Evolutionary conservation across 768 basidiomycete genomes (phyloP).

Genomic region (Panellus pusillus): DNA sequence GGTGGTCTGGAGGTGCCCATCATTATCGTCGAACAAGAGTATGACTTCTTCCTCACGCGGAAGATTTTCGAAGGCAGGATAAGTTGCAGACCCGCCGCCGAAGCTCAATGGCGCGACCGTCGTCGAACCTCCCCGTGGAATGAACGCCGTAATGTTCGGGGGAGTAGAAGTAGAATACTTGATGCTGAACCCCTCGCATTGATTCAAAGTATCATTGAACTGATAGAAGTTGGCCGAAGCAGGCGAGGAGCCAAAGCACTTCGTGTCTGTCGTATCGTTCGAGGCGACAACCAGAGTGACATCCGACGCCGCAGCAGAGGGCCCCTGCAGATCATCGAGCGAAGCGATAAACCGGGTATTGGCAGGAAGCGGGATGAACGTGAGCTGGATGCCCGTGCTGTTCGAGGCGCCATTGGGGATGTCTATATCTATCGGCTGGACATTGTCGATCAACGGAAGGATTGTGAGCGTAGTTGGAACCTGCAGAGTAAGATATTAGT

Average conservation of each 20-base stretch:
- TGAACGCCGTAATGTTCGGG: constrained; percentile 40
- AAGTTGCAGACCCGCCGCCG: constrained; percentile 33
- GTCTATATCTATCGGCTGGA: constrained; percentile 47
- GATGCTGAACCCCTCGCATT: constrained; percentile 53
- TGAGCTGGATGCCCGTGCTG: constrained; percentile 42
- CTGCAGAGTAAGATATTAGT: no score
- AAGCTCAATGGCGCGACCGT: constrained; percentile 29
- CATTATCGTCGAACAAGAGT: constrained; percentile 44
- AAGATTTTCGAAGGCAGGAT: constrained; percentile 36
- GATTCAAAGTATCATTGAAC: constrained; percentile 34
- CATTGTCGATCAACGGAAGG: constrained; percentile 46
- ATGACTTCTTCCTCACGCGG: constrained; percentile 37
- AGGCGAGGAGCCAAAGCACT: constrained; percentile 5
- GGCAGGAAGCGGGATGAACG: constrained; percentile 52
- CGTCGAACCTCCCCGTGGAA: constrained; percentile 34
- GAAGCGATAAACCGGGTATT: constrained; percentile 55
- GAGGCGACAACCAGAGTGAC: constrained; percentile 45
- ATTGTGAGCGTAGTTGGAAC: constrained; percentile 48
- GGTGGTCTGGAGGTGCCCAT: constrained; percentile 40
- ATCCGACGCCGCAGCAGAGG: constrained; percentile 46
- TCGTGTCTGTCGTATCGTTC: constrained; percentile 25
- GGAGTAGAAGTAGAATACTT: constrained; percentile 37
- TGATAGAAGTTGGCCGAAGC: constrained; percentile 30
- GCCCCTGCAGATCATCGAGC: constrained; percentile 47
- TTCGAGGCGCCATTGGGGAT: constrained; percentile 39